Base-by-base conservation (phyloP, 192 early-diverging fungal species). In the Radiomyces spectabilis region DNA sequence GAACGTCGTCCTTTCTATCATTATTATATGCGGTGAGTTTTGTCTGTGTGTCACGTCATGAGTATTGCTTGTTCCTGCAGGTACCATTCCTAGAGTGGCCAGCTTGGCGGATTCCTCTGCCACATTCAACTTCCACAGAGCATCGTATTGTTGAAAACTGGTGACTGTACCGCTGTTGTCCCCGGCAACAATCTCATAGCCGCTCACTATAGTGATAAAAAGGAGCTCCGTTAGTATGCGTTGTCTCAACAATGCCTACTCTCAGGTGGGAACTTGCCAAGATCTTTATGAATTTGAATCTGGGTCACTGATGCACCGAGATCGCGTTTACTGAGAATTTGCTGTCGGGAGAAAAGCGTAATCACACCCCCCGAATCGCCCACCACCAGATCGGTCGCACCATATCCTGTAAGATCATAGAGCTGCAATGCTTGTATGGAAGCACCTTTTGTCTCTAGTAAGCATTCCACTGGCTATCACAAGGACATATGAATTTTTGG, bases 371-470 rank as follows among this genome's bases (percentile, higher is more conserved):
- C 57, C 0, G 56, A 63, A 51, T 70, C 68, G 10, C 68, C 68
- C 9, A 70, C 68, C 16, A 64, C 57, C 15, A 70, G 32, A 51
- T 60, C 57, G 9, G 52, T 33, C 3, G 42, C 32, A 18, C 57
- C 57, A 54, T 54, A 56, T 22, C 60, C 55, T 33, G 61, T 64
- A 45, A 63, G 34, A 44, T 70, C 62, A 37, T 60, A 53, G 9
- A 70, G 21, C 15, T 59, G 25, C 9, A 70, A 42, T 7, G 57
- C 33, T 53, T 70, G 68, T 27, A 70, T 61, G 33, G 68, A 43
- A 13, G 57, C 61, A 41, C 68, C 51, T 53, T 70, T 70, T 25
- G 61, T 70, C 33, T 70, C 68, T 31, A 69, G 44, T n/a, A 69
- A 38, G 15, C 45, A 31, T 25, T 54, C 67, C 48, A 64, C 61